Base-by-base conservation (phyloP, 2,329 filamentous ascomycete genomes). In the Talaromyces piceae region DNA sequence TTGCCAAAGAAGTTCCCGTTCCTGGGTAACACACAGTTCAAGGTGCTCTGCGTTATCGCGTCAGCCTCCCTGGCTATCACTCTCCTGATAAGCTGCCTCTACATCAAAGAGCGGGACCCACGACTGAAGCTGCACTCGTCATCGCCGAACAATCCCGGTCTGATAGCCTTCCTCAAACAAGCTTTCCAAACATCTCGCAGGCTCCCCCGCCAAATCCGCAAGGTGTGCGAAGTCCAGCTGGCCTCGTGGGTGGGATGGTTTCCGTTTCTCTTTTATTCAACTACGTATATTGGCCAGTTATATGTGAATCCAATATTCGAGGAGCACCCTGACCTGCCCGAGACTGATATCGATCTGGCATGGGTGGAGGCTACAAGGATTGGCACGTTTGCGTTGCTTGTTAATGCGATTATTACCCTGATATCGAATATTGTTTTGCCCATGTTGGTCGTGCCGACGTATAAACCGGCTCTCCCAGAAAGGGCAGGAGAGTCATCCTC, bases 201-300 rank as follows among this genome's bases (percentile, higher is more conserved):
- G 33, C 76, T 97, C 5, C 91, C 91, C 1, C 84, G 84, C 0
- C 90, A 95, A 68, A 89, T 93, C 57, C 79, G 79, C 56, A 84
- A 82, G 56, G 88, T 96, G 31, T 96, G 91, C 63, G 73, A 83
- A 57, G 86, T 91, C 0, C 87, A 93, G 65, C 82, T 91, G 59
- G 91, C 84, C 54, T 88, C 89, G 4, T 97, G 91, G 91, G 84
- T 96, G 51, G 91, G 89, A 48, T 96, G 91, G 82, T 97, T 96
- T 62, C 91, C 91, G 1, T 90, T 95, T 67, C 77, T 97, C 2
- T 96, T 95, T 72, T 97, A 97, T 73, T 89, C 89, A 4, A 95
- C 90, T 1, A 94, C 89, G 16, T 97, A 93, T 67, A 86, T 96
- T 59, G 91, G 88, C 55, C 89, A 95, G 64, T 87, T 97, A 51